Conservation (phyloP, 441 rosid genomes). For the Aleurites moluccanus region DNA sequence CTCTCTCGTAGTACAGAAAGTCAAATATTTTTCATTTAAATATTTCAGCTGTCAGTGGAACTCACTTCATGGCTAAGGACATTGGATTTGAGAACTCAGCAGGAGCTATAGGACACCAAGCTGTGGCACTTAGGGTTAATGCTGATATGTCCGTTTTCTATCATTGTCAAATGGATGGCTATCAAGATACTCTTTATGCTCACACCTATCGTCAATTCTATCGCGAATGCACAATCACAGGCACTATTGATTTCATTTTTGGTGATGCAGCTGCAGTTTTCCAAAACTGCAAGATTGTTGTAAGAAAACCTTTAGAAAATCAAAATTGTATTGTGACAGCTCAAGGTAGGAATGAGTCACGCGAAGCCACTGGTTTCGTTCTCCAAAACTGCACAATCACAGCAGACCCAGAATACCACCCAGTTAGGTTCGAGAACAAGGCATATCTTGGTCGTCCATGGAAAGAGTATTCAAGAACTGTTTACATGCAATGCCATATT, state of each 20-base stretch:
- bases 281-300: constrained; percentile 61
- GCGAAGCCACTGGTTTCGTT: constrained; percentile 49
- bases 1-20: too few species aligned
- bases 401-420: constrained; percentile 41
- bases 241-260: constrained; percentile 75
- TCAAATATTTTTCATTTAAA: too few species aligned
- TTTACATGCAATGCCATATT: constrained; percentile 54
- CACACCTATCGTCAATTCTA: constrained; percentile 82
- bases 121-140: constrained; percentile 67
- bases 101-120: constrained; percentile 65
- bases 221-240: constrained; percentile 67
- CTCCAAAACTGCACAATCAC: constrained; percentile 62
- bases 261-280: constrained; percentile 55
- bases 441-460: constrained; percentile 79
- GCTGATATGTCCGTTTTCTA: constrained; percentile 57
- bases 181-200: constrained; percentile 71
- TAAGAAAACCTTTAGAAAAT: constrained; percentile 46
- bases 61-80: constrained; percentile 64
- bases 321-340: constrained; percentile 67
- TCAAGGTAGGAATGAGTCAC: constrained; percentile 50
- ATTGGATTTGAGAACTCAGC: constrained; percentile 79
- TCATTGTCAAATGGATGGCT: constrained; percentile 61
- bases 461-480: constrained; percentile 57
- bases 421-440: constrained; percentile 36
- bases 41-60: constrained; percentile 47